Base-by-base conservation (phyloP, 1,284 basidiomycete genomes). In the Ganoderma multipileum region DNA sequence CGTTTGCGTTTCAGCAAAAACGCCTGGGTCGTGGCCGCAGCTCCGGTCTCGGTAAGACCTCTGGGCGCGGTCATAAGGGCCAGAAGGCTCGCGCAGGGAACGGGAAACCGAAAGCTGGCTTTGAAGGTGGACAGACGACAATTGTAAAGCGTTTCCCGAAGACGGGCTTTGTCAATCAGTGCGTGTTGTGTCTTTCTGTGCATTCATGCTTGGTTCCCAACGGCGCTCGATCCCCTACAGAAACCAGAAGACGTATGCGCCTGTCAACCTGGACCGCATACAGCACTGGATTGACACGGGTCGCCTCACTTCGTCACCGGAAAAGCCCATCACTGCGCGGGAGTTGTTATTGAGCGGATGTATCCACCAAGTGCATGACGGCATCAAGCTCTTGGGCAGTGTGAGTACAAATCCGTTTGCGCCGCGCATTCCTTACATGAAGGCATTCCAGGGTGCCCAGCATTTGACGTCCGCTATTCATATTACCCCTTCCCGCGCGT, bases 41-140 rank as follows among this genome's bases (percentile, higher is more conserved):
- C 26, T 96, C 95, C 1, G 93, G 93, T 38, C 89, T 94, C 73
- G 97, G 97, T 75, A 93, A 95, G 68, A 98, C 96, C 0, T 91
- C 96, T 4, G 96, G 96, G 71, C 89, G 95, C 66, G 97, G 97
- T 83, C 90, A 95, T 81, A 99, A 99, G 78, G 97, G 97, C 76
- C 96, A 98, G 80, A 97, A 97, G 70, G 93, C 97, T 55, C 90
- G 97, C 67, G 89, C 94, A 26, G 97, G 97, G 6, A 92, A 95
- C 75, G 95, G 96, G n/a, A 94, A 90, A 76, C 90, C 95, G 33
- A 90, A 87, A 73, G 85, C 89, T 38, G 91, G 92, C 7, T 99
- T 99, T 74, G 97, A 98, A 80, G 97, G 97, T 77, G 97, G 97
- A 73, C 97, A 99, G 81, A 98, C 96, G 28, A 95, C 97, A 8